A percentile compares a stretch with the other conserved stretches of the same genome.
phyloP scores from a whole-genome alignment of 805 yeast genomes.

The Yamadazyma laniorum region DNA sequence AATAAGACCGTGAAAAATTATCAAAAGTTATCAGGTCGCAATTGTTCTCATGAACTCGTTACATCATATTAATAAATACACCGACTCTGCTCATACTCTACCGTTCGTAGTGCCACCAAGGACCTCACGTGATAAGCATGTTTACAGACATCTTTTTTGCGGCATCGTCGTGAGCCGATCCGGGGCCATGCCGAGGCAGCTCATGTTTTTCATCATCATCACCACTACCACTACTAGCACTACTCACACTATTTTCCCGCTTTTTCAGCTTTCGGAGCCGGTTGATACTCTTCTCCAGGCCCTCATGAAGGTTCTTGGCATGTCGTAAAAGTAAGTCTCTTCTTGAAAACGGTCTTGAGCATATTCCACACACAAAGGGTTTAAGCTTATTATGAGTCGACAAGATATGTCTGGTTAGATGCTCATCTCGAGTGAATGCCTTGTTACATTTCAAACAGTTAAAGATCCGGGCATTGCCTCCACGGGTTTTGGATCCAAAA shows the following conservation, averaged over 20 bases:
- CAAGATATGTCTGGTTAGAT: constrained; percentile 40
- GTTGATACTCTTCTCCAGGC: constrained; percentile 42
- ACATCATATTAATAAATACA: constrained; percentile 5
- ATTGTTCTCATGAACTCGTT: constrained; percentile 1
- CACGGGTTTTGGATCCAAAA: constrained; percentile 42
- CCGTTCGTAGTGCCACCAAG: too few species aligned
- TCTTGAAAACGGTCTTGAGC: constrained; percentile 42
- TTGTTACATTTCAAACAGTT: constrained; percentile 42
- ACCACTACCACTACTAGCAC: constrained; percentile 4
- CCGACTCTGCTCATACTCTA: too few species aligned
- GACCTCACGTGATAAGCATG: constrained; percentile 36
- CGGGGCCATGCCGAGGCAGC: neutral
- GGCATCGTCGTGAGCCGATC: constrained; percentile 1
- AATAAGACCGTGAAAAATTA: neutral
- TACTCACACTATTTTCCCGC: constrained; percentile 4
- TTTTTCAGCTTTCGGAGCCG: constrained; percentile 40
- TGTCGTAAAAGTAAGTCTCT: constrained; percentile 43
- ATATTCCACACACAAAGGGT: constrained; percentile 45
- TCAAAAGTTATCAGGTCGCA: neutral
- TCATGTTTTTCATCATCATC: constrained; percentile 9
- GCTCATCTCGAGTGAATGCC: constrained; percentile 48
- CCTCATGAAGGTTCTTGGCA: constrained; percentile 45
- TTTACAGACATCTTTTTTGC: constrained; percentile 39
- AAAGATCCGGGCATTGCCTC: constrained; percentile 44
- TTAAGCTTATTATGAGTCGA: constrained; percentile 45